Evolutionary conservation across 257 asterid genomes (phyloP).

Genomic region (Echites panduratus): DNA sequence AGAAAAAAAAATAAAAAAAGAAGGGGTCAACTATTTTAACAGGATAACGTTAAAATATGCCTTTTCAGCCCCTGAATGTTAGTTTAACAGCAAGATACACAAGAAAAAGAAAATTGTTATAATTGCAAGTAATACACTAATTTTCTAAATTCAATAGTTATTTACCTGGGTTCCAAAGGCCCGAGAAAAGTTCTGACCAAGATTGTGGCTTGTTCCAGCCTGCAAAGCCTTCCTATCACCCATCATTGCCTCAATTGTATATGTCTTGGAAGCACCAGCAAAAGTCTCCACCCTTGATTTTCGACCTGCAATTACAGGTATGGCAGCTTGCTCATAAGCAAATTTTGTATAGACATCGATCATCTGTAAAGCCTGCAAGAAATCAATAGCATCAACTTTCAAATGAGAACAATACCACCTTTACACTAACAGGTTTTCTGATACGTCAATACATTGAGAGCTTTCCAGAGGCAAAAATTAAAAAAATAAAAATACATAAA

Average conservation of each 20-base stretch:
- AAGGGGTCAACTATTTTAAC: no score
- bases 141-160: conserved; percentile 3
- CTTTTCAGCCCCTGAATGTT: background rate
- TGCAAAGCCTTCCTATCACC: conserved; percentile 97
- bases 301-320: conserved; percentile 96
- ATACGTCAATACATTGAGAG: background rate
- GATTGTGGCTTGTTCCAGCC: conserved; percentile 98
- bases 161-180: conserved; percentile 91
- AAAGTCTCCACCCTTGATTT: conserved; percentile 90
- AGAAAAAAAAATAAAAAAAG: no score
- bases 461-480: conserved; percentile 6
- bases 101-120: background rate
- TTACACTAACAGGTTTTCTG: conserved; percentile 2
- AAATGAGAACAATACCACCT: conserved; percentile 20
- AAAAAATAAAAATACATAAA: no score
- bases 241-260: conserved; percentile 99
- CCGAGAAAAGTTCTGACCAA: conserved; percentile 96
- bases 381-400: conserved; percentile 24
- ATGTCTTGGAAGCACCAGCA: conserved; percentile 93
- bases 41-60: background rate
- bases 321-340: conserved; percentile 96
- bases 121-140: background rate
- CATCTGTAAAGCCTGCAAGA: conserved; percentile 95
- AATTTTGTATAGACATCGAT: conserved; percentile 82
- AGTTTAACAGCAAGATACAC: background rate